Percentiles rank a stretch among this genome's conserved stretches.
Conservation (phyloP, 2,329 filamentous ascomycete genomes). For the Lasiodiplodia sp. region DNA sequence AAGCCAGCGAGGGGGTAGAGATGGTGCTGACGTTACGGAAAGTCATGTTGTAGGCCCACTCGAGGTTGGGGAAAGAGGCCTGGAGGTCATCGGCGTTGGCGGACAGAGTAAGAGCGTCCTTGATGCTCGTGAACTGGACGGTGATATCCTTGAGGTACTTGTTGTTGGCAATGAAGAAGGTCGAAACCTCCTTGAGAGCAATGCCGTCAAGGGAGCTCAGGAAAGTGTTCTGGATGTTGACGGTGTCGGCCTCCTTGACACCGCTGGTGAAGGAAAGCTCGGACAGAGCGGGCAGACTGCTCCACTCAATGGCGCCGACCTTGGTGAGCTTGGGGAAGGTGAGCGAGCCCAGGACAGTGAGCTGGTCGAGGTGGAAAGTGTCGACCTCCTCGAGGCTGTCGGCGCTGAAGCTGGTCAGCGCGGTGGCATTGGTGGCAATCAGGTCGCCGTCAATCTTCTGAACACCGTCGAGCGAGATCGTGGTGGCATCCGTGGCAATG, state of each 20-base stretch:
- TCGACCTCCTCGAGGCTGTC: conserved; percentile 71
- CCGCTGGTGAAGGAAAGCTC: conserved; percentile 66
- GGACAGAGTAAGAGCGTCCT: conserved; percentile 72
- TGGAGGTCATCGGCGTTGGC: conserved; percentile 79
- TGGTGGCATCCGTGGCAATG: conserved; percentile 63
- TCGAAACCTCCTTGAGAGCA: conserved; percentile 74
- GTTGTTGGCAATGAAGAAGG: conserved; percentile 92
- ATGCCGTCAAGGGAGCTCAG: conserved; percentile 81
- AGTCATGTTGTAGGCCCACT: conserved; percentile 79
- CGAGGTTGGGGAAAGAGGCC: conserved; percentile 79
- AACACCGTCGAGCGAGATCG: conserved; percentile 69
- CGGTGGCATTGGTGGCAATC: conserved; percentile 60
- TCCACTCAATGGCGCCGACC: conserved; percentile 74
- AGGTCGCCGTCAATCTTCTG: conserved; percentile 66
- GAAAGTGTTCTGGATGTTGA: conserved; percentile 86
- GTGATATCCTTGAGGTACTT: conserved; percentile 75
- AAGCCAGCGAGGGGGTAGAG: conserved; percentile 73
- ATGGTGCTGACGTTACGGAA: conserved; percentile 81
- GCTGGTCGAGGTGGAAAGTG: conserved; percentile 71
- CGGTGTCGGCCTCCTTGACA: conserved; percentile 71
- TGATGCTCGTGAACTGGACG: conserved; percentile 80
- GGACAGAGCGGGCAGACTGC: conserved; percentile 72
- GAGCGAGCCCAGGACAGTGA: conserved; percentile 73
- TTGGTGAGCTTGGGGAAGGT: conserved; percentile 69
- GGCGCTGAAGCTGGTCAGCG: conserved; percentile 70